phyloP scores from a whole-genome alignment of 2,329 filamentous ascomycete genomes.

The Simplicillium sp. region DNA sequence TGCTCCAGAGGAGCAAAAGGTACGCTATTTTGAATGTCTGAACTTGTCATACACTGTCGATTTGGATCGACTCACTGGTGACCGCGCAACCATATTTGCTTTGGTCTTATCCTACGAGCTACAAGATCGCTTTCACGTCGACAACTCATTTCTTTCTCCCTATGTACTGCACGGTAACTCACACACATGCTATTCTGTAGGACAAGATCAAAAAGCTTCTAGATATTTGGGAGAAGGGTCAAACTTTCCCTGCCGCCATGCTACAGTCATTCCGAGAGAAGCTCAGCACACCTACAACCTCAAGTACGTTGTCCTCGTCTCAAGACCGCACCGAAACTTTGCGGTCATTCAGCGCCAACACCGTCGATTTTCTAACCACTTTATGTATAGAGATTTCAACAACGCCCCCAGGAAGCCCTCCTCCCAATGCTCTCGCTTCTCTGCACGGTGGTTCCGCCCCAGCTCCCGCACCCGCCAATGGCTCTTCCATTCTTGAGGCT shows the following conservation, averaged over 20 bases:
- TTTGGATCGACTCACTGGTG: too few relatives aligned
- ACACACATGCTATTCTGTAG: conserved; percentile 41
- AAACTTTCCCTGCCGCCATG: conserved; percentile 77
- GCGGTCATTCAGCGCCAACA: conserved; percentile 3
- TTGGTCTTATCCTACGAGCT: too few relatives aligned
- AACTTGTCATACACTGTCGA: conserved; percentile 17
- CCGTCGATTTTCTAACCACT: conserved; percentile 28
- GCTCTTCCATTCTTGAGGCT: conserved; percentile 63
- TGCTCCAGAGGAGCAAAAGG: conserved; percentile 91
- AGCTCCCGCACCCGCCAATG: conserved; percentile 30
- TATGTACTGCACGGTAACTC: conserved; percentile 3
- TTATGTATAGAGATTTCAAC: conserved; percentile 53
- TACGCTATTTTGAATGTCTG: conserved; percentile 45
- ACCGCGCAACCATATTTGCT: too few relatives aligned
- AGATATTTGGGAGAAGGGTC: conserved; percentile 95
- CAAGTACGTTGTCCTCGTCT: conserved; percentile 47
- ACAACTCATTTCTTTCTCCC: background rate
- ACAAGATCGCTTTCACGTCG: too few relatives aligned
- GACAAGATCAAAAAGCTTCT: conserved; percentile 90
- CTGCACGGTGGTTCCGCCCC: conserved; percentile 14
- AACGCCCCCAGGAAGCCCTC: conserved; percentile 58
- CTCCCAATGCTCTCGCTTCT: conserved; percentile 32
- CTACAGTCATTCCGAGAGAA: conserved; percentile 76
- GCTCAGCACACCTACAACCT: conserved; percentile 49
- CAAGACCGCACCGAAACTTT: background rate